Base-by-base conservation (phyloP, 306 rosid genomes). In the Gastrolobium bilobum region DNA sequence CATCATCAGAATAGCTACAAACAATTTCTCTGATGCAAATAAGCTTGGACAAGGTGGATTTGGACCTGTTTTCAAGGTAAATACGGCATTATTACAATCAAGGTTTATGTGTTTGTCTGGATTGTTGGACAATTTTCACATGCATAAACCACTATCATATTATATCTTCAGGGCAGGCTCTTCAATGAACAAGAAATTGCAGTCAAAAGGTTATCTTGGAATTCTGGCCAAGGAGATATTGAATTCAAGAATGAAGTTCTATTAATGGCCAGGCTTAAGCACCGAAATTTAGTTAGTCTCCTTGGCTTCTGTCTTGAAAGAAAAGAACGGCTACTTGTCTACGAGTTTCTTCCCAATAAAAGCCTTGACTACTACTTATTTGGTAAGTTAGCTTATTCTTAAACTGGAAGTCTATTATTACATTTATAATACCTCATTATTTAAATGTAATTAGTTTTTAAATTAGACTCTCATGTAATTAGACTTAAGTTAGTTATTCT, bases 11-110 rank as follows among this genome's bases (percentile, higher is more conserved):
- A 57, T 39, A 0, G 86, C 89, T 0, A 87, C 91, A 2, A 20
- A 85, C 67, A 37, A 85, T 54, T 88, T 91, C 63, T 84, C 87
- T 20, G 77, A 81, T 43, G 81, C 47, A 58, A 89, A 89, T 13
- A 89, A 84, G 44, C 84, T 88, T 39, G 92, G 96, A 51, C 71
- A 85, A 73, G 93, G 93, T 13, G 89, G 91, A 61, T 88, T 88
- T 77, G 96, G 96, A 42, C 56, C 75, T 54, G 89, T 88, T 74
- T 91, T 87, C 71, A 87, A 73, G 89, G 93, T 89, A 85, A 37
- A 30, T 14, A 43, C 43, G 10, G 4, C 52, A 56, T 0, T 38
- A 2, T 3, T 6, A 26, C 46, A 3, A 48, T 15, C 29, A 53
- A 37, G 33, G 0, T 4, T 54, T 1, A 80, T 2, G 15, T 15